Evolutionary conservation across 805 yeast genomes (phyloP), one percentile per base, ranked within the genome.

Genomic region (Naumovozyma dairenensis): DNA sequence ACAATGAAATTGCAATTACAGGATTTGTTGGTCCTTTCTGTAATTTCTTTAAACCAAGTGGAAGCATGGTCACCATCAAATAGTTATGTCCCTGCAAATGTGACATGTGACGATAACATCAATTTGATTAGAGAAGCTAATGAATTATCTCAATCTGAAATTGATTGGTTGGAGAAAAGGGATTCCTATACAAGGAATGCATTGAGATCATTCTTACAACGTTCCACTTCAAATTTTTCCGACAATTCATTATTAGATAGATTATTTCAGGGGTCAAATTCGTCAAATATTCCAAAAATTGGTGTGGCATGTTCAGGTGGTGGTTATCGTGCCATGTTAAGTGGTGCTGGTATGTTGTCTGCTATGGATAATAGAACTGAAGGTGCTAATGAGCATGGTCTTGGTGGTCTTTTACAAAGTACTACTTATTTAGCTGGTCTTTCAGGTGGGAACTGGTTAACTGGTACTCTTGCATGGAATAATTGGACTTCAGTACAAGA

Each of bases 271-370:
- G 30, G 37, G 16, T 39, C 43, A 7, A 42, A 42, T 29, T 39
- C 39, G 10, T 52, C 57, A 9, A 63, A 67, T 31, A 40, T 38
- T 21, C 57, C 59, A 36, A 64, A 68, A 33, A 63, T 80, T 32
- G 86, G 74, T 4, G 44, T 71, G 20, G 77, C 86, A 9, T 74
- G 78, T 42, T 69, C 83, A 10, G 95, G 95, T 31, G 96, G 96
- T 52, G 95, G 96, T 4, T 85, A 82, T 56, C 69, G 96, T 42
- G 94, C 96, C 26, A 83, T 86, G 84, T 61, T 85, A 30, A 60
- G 67, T 36, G 94, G 94, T 4, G 94, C 94, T 12, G 95, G 95
- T 25, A 74, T 77, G 53, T 60, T 85, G 16, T 65, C 89, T 2
- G 94, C 89, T 1, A 59, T 82, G 80, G 96, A 85, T 54, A 74